Evolutionary conservation across 2,329 filamentous ascomycete species (phyloP).

Genomic region (Diatrype stigma): DNA sequence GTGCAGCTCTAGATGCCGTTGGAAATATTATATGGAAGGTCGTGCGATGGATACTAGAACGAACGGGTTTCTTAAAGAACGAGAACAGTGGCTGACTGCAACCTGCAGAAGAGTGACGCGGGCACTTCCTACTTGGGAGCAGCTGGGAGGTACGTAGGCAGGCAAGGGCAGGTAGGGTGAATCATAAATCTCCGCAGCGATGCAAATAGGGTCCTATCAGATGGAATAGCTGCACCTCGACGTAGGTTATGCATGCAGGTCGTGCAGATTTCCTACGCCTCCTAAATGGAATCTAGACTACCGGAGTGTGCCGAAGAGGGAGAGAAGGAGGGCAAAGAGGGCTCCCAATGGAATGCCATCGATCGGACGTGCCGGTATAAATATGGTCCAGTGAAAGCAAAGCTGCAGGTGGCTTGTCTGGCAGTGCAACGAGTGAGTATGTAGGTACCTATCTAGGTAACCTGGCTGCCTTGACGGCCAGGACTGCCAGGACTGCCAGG

Average conservation of each 20-base stretch:
- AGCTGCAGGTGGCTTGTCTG: too few species aligned
- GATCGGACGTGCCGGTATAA: conserved; percentile 4
- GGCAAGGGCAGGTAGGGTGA: neutral
- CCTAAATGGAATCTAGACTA: too few species aligned
- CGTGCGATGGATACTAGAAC: conserved; percentile 2
- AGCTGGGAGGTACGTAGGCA: too few species aligned
- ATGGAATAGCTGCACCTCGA: conserved; percentile 6
- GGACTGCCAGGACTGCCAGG: too few species aligned
- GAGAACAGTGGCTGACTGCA: neutral
- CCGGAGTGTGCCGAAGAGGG: conserved; percentile 2
- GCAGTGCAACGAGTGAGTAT: conserved; percentile 17
- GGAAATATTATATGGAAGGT: too few species aligned
- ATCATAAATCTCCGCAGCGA: conserved; percentile 7
- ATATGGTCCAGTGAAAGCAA: conserved; percentile 4
- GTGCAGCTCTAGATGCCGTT: too few species aligned
- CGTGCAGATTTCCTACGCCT: too few species aligned
- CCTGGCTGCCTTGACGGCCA: conserved; percentile 7
- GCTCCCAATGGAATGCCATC: conserved; percentile 1
- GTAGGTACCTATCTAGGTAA: too few species aligned
- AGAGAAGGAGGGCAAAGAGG: neutral
- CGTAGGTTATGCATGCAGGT: conserved; percentile 10
- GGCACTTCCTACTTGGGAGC: conserved; percentile 5
- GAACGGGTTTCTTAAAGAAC: conserved; percentile 11
- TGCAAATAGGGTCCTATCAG: conserved; percentile 6
- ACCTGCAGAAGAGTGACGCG: neutral